Base-by-base conservation (phyloP, 495 filamentous ascomycete genomes). In the Hyaloscypha finlandica region DNA sequence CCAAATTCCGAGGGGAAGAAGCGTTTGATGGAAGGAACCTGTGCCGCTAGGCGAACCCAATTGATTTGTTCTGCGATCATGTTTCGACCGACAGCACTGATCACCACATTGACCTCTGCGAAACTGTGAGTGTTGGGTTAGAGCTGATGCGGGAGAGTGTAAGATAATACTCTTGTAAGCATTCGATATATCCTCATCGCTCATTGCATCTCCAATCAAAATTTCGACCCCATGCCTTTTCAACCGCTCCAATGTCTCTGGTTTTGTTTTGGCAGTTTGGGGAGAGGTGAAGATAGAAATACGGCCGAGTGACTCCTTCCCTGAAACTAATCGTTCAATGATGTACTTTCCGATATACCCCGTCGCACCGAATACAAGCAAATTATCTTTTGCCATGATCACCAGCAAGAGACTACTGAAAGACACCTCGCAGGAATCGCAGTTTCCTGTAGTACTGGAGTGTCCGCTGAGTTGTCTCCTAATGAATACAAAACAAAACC, bases 1-100 rank as follows among this genome's bases (percentile, higher is more conserved):
- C 89, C 89, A 70, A 88, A 91, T 73, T 91, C 89, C 22, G 85
- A 89, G 8, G 89, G 88, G 68, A 90, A 82, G 77, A 91, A 91
- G 79, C 86, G 86, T 68, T 85, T 81, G 29, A 92, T 83, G 54
- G 73, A 78, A 2, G 64, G 55, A 3, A 39, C 20, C 20, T 79
- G 72, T 19, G 82, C 81, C 37, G 78, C 79, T 56, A 86, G 84
- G 45, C 88, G 88, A 14, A 88, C 79, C 80, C 81, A 61, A 87
- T 90, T 31, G 35, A 66, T 84, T 70, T 91, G 89, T 16, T 77
- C 75, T 5, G 81, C 78, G 11, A 91, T 78, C 3, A 81, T 81
- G 39, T 78, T 81, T 64, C 89, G 81, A 29, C 89, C 89, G 32
- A 92, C 77, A 35, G 84, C 84, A 32, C 85, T 89, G 73, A 91